phyloP scores from a whole-genome alignment of 2,329 filamentous ascomycete species.

The Colletotrichum melonis region DNA sequence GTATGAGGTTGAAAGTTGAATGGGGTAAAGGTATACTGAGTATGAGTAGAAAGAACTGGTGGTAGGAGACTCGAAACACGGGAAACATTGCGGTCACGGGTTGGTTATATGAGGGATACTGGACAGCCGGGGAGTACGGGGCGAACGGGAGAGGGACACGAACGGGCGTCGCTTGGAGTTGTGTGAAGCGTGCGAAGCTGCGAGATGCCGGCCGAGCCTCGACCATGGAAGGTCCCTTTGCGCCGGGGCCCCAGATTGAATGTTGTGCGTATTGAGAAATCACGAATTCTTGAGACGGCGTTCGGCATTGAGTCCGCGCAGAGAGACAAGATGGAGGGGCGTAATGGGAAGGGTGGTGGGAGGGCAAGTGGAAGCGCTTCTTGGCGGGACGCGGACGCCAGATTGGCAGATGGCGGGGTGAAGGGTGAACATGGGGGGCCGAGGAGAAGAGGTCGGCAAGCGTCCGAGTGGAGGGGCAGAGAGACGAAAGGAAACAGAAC shows the following conservation, averaged over 20 bases:
- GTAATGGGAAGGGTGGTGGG: not conserved
- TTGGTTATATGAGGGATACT: conserved; percentile 16
- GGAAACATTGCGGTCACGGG: conserved; percentile 10
- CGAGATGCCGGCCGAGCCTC: not conserved
- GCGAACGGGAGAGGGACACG: conserved; percentile 2
- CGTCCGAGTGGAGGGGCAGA: not conserved
- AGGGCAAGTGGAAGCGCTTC: conserved; percentile 32
- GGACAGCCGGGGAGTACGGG: not conserved
- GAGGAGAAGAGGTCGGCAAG: not conserved
- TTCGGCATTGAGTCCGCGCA: conserved; percentile 26
- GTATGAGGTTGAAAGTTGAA: not conserved
- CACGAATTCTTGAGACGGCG: not conserved
- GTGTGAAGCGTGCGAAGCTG: conserved; percentile 3
- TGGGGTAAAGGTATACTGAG: not conserved
- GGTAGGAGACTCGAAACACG: not conserved
- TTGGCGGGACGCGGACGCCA: conserved; percentile 6
- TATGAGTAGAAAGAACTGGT: not conserved
- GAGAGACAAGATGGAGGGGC: not conserved
- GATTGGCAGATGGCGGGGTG: conserved; percentile 2
- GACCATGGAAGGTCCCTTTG: conserved; percentile 1
- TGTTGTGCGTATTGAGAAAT: not conserved
- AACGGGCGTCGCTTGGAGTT: conserved; percentile 28
- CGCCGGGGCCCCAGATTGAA: not conserved
- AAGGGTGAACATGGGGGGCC: not conserved
- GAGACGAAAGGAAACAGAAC: not conserved